A percentile compares a stretch with the other conserved stretches of the same genome.
Evolutionary conservation across 345 rosid genomes (phyloP).

Genomic region (Eutrema heterophyllum): DNA sequence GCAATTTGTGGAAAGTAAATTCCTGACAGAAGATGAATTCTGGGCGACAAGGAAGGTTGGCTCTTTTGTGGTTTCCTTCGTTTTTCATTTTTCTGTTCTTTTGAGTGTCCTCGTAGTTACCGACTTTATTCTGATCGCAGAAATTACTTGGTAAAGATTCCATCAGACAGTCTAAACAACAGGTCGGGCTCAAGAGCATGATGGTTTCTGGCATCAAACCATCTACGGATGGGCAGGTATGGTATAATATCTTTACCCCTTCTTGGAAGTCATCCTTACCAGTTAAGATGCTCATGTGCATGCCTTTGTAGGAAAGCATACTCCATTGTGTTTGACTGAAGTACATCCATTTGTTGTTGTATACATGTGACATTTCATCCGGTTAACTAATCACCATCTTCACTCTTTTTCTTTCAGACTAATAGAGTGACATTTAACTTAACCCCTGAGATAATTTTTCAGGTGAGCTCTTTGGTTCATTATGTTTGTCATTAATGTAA

Average conservation of each 20-base stretch:
- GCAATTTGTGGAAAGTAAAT: slow-evolving; percentile 23
- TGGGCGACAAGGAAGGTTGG: slow-evolving; percentile 90
- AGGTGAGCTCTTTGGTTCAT: not conserved
- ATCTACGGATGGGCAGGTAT: slow-evolving; percentile 79
- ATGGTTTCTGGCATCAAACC: slow-evolving; percentile 77
- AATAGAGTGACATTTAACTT: slow-evolving; percentile 86
- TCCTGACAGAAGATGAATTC: slow-evolving; percentile 46
- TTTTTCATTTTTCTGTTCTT: not conserved
- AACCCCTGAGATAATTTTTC: slow-evolving; percentile 56
- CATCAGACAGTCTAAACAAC: slow-evolving; percentile 57
- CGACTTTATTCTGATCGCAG: slow-evolving; percentile 37
- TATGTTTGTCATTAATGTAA: not conserved
- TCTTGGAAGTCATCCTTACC: no score
- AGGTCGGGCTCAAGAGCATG: slow-evolving; percentile 69
- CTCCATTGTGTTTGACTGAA: no score
- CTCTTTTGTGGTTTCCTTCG: not conserved
- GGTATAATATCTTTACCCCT: not conserved
- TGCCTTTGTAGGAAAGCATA: no score
- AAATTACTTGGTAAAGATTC: slow-evolving; percentile 53
- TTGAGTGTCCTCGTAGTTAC: slow-evolving; percentile 1
- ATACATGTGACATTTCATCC: not conserved
- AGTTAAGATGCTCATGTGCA: no score
- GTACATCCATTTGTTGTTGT: no score
- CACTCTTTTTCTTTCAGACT: slow-evolving; percentile 48
- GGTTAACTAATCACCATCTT: not conserved